Base-by-base conservation (phyloP, 1,139 yeast genomes). In the Candida sp. region DNA sequence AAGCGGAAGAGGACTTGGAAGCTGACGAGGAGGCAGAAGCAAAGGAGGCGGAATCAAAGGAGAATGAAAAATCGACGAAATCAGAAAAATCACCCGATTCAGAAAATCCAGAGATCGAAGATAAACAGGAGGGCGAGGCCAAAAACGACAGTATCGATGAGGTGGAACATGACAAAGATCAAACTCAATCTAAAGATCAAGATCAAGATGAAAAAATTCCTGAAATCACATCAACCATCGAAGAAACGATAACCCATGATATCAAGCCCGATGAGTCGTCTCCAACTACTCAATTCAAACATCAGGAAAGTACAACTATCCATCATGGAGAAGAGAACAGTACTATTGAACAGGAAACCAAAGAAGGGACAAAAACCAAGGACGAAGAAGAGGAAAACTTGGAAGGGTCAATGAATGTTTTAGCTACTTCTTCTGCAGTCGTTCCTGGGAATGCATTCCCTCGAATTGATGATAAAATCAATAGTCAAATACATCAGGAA, bases 401-500 rank as follows among this genome's bases (percentile, higher is more conserved):
- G 12, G 39, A 37, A 11, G 39, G 22, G 6, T 8, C 39, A 7
- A 37, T 25, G 34, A 37, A 37, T 15, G 39, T 37, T 15, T 29
- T 37, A 11, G 39, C 30, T 8, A 19, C 29, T n/a, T 37, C 39
- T 11, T 33, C 39, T 4, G 23, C 39, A 3, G 3, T 37, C 5
- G 25, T n/a, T 4, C 39, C 33, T 19, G 39, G 39, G 12, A 29
- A 37, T 9, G 34, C 21, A 19, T 23, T 37, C 27, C 39, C 39
- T 6, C 30, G 3, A 15, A 37, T 37, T 5, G 39, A 37, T 11
- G 39, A 37, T n/a, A 37, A 51, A 36, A 53, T 59, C 37, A 54
- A 55, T 37, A 53, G 50, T 36, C 44, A 57, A 9, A 58, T 63
- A 33, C 61, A 56, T 35, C 42, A 43, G 21, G 59, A 58, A 40